phyloP scores from a whole-genome alignment of 2,329 filamentous ascomycete genomes.

The Cladosporium sphaerospermum region DNA sequence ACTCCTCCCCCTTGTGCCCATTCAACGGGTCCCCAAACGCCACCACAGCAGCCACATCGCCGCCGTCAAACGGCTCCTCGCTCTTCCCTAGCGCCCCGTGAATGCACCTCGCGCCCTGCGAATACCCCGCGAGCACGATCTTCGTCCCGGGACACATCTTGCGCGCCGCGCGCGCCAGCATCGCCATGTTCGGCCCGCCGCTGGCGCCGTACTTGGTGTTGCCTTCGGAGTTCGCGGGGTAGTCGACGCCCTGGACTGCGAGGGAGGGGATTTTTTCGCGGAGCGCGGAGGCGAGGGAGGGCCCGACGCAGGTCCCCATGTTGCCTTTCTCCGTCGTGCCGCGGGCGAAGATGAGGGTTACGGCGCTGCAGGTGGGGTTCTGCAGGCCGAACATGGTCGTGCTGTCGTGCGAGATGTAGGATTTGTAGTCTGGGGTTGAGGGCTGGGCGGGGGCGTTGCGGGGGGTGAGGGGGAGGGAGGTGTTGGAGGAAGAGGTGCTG shows the following conservation, averaged over 20 bases:
- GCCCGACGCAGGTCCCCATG: constrained; percentile 46
- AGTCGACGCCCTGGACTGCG: constrained; percentile 22
- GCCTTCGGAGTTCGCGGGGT: constrained; percentile 21
- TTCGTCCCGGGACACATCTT: constrained; percentile 18
- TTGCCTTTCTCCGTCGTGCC: constrained; percentile 50
- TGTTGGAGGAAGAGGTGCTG: not conserved
- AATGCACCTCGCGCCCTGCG: constrained; percentile 14
- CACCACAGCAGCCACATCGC: constrained; percentile 23
- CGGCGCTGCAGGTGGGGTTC: constrained; percentile 34
- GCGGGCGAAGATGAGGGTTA: constrained; percentile 54
- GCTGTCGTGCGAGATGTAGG: constrained; percentile 1
- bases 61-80: constrained; percentile 14
- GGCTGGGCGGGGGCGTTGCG: not conserved
- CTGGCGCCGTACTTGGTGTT: constrained; percentile 20
- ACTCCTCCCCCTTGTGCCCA: constrained; percentile 14
- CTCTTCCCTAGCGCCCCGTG: constrained; percentile 9
- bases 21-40: constrained; percentile 26
- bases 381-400: constrained; percentile 8
- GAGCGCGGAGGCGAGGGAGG: constrained; percentile 45
- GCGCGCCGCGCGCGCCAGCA: constrained; percentile 15
- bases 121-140: constrained; percentile 17
- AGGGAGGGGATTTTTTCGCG: not conserved
- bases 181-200: constrained; percentile 17
- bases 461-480: not conserved
- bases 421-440: not conserved